phyloP scores from a whole-genome alignment of 305 asterid genomes.

The Rubia peregrina region DNA sequence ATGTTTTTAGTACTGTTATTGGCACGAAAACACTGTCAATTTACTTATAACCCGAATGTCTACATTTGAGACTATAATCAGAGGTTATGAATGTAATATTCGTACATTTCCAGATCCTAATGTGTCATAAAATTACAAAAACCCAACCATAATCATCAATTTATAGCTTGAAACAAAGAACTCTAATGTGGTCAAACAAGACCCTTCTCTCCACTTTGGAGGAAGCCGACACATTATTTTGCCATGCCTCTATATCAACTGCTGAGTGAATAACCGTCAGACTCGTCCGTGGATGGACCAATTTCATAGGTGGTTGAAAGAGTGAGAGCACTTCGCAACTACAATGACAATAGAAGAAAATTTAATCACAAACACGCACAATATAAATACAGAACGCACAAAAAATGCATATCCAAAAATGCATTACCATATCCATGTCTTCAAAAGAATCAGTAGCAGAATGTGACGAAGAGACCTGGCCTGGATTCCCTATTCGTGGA shows the following conservation, averaged over 20 bases:
- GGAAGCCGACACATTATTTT: background rate
- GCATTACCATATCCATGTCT: background rate
- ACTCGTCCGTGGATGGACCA: background rate
- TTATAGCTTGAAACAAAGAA: background rate
- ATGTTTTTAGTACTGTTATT: no score
- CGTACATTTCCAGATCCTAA: background rate
- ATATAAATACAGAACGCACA: background rate
- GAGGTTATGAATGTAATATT: background rate
- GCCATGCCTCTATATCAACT: background rate
- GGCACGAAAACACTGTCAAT: no score
- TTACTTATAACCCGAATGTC: background rate
- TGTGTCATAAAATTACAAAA: background rate
- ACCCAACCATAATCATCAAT: background rate
- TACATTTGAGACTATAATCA: background rate
- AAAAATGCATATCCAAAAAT: background rate
- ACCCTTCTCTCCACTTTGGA: slow-evolving; percentile 1
- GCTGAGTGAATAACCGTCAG: background rate
- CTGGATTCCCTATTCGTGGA: background rate
- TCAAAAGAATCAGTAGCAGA: background rate
- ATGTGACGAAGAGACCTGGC: background rate
- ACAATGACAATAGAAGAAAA: background rate
- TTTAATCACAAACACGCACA: background rate
- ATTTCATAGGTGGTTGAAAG: background rate
- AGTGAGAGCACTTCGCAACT: background rate
- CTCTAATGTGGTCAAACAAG: background rate